Evolutionary conservation across 768 basidiomycete species (phyloP).

Genomic region (Agaricus subrufescens): DNA sequence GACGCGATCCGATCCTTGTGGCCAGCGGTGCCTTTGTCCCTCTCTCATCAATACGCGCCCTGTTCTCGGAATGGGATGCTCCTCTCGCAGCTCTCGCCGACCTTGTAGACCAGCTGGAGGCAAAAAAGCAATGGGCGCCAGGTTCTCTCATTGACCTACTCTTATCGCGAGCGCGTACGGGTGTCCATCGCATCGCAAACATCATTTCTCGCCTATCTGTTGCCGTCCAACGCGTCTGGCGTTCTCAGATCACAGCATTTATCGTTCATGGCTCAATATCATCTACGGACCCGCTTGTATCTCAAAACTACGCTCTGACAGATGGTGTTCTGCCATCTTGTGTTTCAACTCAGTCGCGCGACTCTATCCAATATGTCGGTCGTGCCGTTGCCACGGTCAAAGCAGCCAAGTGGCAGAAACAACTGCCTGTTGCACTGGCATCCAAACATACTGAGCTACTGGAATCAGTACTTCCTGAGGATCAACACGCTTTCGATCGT

Average conservation of each 20-base stretch:
- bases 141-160: constrained; percentile 82
- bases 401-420: constrained; percentile 71
- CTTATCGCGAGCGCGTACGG: constrained; percentile 65
- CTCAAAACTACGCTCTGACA: constrained; percentile 52
- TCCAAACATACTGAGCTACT: constrained; percentile 61
- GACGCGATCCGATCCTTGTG: constrained; percentile 70
- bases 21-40: constrained; percentile 83
- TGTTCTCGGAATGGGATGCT: constrained; percentile 85
- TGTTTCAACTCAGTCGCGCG: constrained; percentile 63
- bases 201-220: constrained; percentile 69
- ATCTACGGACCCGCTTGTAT: constrained; percentile 61
- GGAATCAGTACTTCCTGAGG: constrained; percentile 65
- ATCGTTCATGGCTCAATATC: constrained; percentile 75
- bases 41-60: constrained; percentile 76
- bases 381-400: constrained; percentile 83
- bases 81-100: constrained; percentile 70
- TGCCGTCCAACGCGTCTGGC: constrained; percentile 80
- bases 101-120: constrained; percentile 59
- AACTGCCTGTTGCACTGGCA: constrained; percentile 66
- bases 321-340: constrained; percentile 72
- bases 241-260: constrained; percentile 77
- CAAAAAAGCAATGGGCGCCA: constrained; percentile 57
- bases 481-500: constrained; percentile 71
- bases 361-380: constrained; percentile 84
- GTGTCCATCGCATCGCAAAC: constrained; percentile 68